A percentile compares a stretch with the other conserved stretches of the same genome.
Evolutionary conservation across 2,329 filamentous ascomycete species (phyloP).

Genomic region (Microsporum ferrugineum): DNA sequence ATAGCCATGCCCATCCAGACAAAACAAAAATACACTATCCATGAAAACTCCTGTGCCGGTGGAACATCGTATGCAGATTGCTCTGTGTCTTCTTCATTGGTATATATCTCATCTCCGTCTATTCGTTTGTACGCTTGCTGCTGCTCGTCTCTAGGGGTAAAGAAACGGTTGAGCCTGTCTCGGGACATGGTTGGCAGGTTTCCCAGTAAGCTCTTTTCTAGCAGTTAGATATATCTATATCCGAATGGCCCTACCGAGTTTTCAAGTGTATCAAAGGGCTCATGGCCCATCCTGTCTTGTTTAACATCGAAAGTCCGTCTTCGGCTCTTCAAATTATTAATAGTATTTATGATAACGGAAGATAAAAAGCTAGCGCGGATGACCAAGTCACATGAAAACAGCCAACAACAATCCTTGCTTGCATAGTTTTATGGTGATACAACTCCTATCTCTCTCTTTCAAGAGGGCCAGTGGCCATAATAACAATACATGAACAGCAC

Average conservation of each 20-base stretch:
- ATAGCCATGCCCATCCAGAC: constrained; percentile 77
- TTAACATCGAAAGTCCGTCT: not conserved
- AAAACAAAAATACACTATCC: constrained; percentile 78
- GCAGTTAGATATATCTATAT: not conserved
- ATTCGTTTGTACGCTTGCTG: constrained; percentile 23
- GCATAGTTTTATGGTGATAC: no score
- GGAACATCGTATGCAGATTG: constrained; percentile 21
- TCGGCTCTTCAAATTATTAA: not conserved
- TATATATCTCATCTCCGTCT: constrained; percentile 12
- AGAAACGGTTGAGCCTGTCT: constrained; percentile 27
- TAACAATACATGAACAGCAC: no score
- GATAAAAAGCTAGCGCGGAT: not conserved
- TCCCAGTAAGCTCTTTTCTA: not conserved
- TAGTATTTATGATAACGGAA: no score
- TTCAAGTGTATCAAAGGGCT: not conserved
- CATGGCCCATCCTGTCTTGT: not conserved
- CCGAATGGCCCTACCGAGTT: not conserved
- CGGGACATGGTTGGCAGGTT: constrained; percentile 16
- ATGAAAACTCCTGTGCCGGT: constrained; percentile 50
- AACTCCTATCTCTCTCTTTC: no score
- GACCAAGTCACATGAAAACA: not conserved
- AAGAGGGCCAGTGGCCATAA: no score
- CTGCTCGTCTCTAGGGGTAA: constrained; percentile 17
- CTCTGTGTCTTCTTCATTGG: constrained; percentile 18
- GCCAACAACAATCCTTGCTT: no score